Evolutionary conservation across 2,329 filamentous ascomycete genomes (phyloP).

Genomic region (Pseudopithomyces chartarum): DNA sequence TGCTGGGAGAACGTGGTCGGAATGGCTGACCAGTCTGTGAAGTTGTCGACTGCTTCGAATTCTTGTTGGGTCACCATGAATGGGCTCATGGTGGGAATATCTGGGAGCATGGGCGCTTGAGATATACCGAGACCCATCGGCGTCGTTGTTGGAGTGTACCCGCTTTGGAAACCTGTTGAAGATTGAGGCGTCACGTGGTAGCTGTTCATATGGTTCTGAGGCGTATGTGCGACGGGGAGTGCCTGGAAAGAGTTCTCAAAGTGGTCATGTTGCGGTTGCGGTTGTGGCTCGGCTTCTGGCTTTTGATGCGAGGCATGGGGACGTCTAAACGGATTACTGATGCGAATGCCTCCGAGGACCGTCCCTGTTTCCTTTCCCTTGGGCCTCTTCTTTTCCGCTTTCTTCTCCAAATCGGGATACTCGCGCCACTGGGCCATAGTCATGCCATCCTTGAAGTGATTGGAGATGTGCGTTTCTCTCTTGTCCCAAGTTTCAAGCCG

Average conservation of each 20-base stretch:
- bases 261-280: neutral
- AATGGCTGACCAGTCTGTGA: conserved; percentile 8
- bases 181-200: neutral
- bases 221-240: neutral
- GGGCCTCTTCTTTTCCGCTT: conserved; percentile 2
- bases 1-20: conserved; percentile 5
- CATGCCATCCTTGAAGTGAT: conserved; percentile 38
- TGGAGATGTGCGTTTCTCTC: conserved; percentile 38
- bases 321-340: neutral
- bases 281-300: neutral
- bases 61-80: conserved; percentile 10
- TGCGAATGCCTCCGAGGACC: neutral
- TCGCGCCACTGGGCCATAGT: conserved; percentile 36
- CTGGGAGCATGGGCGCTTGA: conserved; percentile 13
- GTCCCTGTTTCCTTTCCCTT: conserved; percentile 8
- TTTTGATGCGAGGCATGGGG: neutral
- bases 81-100: conserved; percentile 16
- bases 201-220: neutral
- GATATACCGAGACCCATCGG: conserved; percentile 6
- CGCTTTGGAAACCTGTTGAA: neutral
- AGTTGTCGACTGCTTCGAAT: conserved; percentile 6
- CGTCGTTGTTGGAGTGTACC: conserved; percentile 1
- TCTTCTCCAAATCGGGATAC: conserved; percentile 1
- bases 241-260: conserved; percentile 15
- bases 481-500: conserved; percentile 32